Evolutionary conservation across 306 rosid genomes (phyloP), one percentile per base, ranked within the genome.

Genomic region (Phaseolus lunatus): DNA sequence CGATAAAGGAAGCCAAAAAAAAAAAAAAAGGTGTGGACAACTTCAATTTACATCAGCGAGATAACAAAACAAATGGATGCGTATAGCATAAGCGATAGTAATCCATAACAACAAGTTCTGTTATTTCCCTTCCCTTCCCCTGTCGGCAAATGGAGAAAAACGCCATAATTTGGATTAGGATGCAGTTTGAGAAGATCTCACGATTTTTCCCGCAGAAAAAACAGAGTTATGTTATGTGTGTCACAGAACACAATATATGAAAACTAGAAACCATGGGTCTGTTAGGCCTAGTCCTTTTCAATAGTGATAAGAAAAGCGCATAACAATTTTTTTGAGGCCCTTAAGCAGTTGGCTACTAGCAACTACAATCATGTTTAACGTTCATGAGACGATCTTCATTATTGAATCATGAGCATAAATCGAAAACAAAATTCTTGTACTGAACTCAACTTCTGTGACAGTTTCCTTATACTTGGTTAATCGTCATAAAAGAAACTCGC

Each of bases 1-100:
- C 22, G 61, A 31, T 23, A 20, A 78, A 80, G 13, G 23, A 1
- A 0, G 11, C 66, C 81, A 27, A 82, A 26, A 6, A 4, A 59
- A 83, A 27, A 82, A 26, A 6, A 4, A 59, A 14, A 59, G 5
- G 2, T 7, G 1, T 10, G 48, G n/a, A 10, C 2, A 12, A 52
- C 26, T 75, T 75, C 31, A 48, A 57, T 39, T 1, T 47, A 78
- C 47, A 49, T 39, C 9, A 6, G 49, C 16, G 1, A 45, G 39
- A 67, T 41, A 50, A 78, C 59, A 50, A 33, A 65, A 70, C 49
- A 43, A 26, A 75, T 23, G 75, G 50, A 43, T 71, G 27, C 45
- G 9, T 33, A 33, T 14, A 33, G 19, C 11, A n/a, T 19, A 16
- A 69, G 74, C 61, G 61, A n/a, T 29, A 41, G 41, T 56, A 58